phyloP scores from a whole-genome alignment of 2,329 filamentous ascomycete genomes.

The Pyrenophora tritici-repentis region DNA sequence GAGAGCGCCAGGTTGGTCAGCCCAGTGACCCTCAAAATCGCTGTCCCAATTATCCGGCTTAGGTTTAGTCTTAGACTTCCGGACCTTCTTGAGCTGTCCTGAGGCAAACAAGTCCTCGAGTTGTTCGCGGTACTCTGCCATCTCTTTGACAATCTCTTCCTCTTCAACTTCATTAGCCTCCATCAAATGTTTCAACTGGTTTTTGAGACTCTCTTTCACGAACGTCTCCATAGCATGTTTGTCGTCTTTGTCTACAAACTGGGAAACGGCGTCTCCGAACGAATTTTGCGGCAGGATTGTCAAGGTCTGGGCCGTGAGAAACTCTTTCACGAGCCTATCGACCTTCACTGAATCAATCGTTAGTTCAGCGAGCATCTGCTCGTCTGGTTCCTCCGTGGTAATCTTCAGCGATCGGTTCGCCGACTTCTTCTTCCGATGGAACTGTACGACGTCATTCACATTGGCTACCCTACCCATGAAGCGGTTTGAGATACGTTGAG shows the following conservation, averaged over 20 bases:
- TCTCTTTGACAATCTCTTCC: slow-evolving; percentile 71
- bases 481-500: slow-evolving; percentile 91
- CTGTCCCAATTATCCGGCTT: slow-evolving; percentile 84
- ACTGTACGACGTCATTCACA: slow-evolving; percentile 89
- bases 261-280: slow-evolving; percentile 88
- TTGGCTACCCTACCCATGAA: slow-evolving; percentile 93
- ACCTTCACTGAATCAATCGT: slow-evolving; percentile 80
- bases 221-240: slow-evolving; percentile 77
- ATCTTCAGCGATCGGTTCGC: slow-evolving; percentile 54
- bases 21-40: slow-evolving; percentile 87
- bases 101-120: slow-evolving; percentile 73
- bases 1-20: slow-evolving; percentile 72
- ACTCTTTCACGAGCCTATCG: slow-evolving; percentile 85
- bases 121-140: slow-evolving; percentile 72
- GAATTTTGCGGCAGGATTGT: slow-evolving; percentile 91
- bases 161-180: slow-evolving; percentile 66
- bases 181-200: slow-evolving; percentile 52
- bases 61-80: slow-evolving; percentile 68
- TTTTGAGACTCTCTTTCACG: slow-evolving; percentile 50
- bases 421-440: slow-evolving; percentile 83
- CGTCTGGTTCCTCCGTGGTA: slow-evolving; percentile 65
- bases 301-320: slow-evolving; percentile 82
- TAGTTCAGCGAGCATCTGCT: slow-evolving; percentile 64
- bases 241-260: slow-evolving; percentile 95
- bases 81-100: slow-evolving; percentile 63